These are phyloP conservation scores for Globisporangium paddicum DNA, from an alignment of 352 stramenopile genomes.

Conservation along the genomic window DNA sequence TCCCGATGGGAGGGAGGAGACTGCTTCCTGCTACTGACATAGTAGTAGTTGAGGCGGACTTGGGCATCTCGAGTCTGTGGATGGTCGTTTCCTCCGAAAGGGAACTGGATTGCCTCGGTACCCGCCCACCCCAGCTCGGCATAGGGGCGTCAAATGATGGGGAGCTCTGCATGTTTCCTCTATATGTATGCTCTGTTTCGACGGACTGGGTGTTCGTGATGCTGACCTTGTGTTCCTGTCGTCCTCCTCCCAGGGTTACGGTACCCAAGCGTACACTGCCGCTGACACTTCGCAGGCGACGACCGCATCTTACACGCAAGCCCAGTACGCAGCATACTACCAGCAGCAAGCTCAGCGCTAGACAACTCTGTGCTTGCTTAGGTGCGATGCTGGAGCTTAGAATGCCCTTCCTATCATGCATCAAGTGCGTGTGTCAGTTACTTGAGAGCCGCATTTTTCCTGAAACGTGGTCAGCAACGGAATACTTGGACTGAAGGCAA, in stretches of 20 bases:
- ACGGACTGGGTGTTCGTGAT: too few relatives aligned
- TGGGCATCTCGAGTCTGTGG: not conserved
- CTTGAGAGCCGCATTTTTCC: constrained; percentile 7
- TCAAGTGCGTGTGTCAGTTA: not conserved
- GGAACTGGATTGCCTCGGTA: not conserved
- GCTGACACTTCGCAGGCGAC: constrained; percentile 16
- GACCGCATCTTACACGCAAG: constrained; percentile 33
- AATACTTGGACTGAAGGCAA: not conserved
- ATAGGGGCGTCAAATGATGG: constrained; percentile 6
- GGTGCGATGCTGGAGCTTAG: not conserved
- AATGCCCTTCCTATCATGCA: not conserved
- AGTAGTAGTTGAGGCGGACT: not conserved
- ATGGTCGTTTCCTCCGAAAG: not conserved
- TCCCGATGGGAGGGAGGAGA: constrained; percentile 11
- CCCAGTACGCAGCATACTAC: constrained; percentile 69
- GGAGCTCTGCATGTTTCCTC: constrained; percentile 8
- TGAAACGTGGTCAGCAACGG: not conserved
- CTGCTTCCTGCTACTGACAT: constrained; percentile 3
- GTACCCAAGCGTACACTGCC: constrained; percentile 39
- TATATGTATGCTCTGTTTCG: constrained; percentile 2
- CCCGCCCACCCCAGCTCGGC: not conserved
- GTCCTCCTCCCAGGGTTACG: constrained; percentile 45
- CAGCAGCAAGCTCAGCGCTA: constrained; percentile 28
- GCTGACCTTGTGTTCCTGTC: not conserved
- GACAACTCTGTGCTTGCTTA: not conserved